Base-by-base conservation (phyloP, 2,329 filamentous ascomycete species). In the Blastomyces gilchristii region DNA sequence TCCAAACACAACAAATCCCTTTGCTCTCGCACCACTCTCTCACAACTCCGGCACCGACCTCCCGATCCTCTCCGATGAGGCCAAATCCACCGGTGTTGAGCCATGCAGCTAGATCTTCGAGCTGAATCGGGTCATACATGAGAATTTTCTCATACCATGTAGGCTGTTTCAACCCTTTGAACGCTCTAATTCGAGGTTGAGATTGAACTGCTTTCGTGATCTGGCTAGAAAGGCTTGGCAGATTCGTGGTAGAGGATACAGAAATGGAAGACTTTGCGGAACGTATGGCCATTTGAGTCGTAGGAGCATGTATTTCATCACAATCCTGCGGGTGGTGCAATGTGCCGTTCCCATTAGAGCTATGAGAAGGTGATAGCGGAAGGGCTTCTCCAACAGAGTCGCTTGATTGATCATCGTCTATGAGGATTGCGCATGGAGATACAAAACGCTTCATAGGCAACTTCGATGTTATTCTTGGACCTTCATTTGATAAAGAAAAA, bases 71-170 rank as follows among this genome's bases (percentile, higher is more conserved):
- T 0, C 85, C 85, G 0, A 85, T 82, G 3, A 79, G 78, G 14
- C 80, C 81, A 54, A 92, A 75, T 31, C 85, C 84, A 14, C 87
- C 87, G 3, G 82, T 82, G 68, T 96, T 97, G 18, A 97, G 76
- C 89, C 91, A 97, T 0, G 79, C 76, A 0, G 92, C 83, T 16
- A 99, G 78, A 67, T 97, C 91, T 75, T 97, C 93, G 0, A 97
- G 76, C 1, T 94, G 82, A 53, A 99, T 88, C 0, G 93, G 91
- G 69, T 97, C 92, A 72, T 95, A 97, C 72, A 97, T 84, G 6
- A 97, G 79, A 57, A 99, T 97, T 76, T 91, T 95, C 75, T 97
- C 91, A 69, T 95, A 82, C 90, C 92, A 97, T 1, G 85, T 91
- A 2, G 80, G 81, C 2, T 72, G 70, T 6, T 69, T 72, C 7